These are phyloP conservation scores for Daldinia vernicosa DNA, from an alignment of 495 filamentous ascomycete species.

Conservation along the genomic window DNA sequence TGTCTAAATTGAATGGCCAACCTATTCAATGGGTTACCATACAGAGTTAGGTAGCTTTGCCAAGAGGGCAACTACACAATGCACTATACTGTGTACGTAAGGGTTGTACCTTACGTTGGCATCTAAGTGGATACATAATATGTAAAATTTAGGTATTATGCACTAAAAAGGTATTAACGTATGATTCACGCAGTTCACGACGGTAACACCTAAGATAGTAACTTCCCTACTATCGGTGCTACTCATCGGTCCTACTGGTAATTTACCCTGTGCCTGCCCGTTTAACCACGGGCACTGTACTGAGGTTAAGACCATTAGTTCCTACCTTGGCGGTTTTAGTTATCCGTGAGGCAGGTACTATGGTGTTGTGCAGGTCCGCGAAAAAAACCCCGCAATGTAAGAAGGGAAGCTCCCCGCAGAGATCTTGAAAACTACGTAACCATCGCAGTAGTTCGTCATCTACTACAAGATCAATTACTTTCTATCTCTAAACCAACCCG, in stretches of 20 bases:
- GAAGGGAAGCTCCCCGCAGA: conserved; percentile 39
- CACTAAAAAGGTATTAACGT: conserved; percentile 15
- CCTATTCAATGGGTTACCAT: conserved; percentile 1
- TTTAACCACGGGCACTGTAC: conserved; percentile 25
- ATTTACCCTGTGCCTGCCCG: conserved; percentile 23
- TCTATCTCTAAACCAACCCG: conserved; percentile 6
- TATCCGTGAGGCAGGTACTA: conserved; percentile 14
- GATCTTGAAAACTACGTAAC: conserved; percentile 22
- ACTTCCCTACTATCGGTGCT: background rate
- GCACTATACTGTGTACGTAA: background rate
- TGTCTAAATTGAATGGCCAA: conserved; percentile 14
- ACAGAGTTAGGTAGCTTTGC: conserved; percentile 6
- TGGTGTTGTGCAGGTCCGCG: conserved; percentile 10
- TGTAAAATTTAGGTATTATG: conserved; percentile 24
- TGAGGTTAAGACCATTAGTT: background rate
- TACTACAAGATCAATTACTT: conserved; percentile 26
- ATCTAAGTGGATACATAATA: conserved; percentile 9
- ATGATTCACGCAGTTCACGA: background rate
- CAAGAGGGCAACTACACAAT: background rate
- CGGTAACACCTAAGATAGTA: conserved; percentile 4
- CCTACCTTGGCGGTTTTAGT: conserved; percentile 16
- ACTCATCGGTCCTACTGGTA: conserved; percentile 29
- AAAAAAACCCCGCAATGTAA: conserved; percentile 41
- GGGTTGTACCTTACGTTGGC: background rate
- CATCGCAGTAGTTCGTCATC: conserved; percentile 30